Evolutionary conservation across 148 eudicot genomes (phyloP), one percentile per base, ranked within the genome.

Genomic region (Polygonum aviculare): DNA sequence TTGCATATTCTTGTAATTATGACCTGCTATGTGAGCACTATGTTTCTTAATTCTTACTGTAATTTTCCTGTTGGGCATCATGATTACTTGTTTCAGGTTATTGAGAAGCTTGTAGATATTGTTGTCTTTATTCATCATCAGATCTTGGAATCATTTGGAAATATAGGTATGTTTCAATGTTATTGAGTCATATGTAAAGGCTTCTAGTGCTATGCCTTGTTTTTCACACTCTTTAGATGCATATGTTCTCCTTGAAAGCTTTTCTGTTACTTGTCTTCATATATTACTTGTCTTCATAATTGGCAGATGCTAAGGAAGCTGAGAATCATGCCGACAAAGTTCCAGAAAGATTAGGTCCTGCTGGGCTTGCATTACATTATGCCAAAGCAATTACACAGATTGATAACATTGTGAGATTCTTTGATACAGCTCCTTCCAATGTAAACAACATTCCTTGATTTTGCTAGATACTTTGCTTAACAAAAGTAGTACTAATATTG

Each of bases 321-420:
- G 39, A 31, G 40, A 79, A 72, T 36, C 84, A 79, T 48, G 48
- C 80, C 62, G 16, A 67, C 16, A 65, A 36, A 38, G 79, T 78
- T 82, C 77, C 79, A 69, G 92, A 85, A 77, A 85, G 92, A 80
- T 87, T 94, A 65, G 96, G 98, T 40, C 77, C 76, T 79, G 92
- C 94, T 78, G 98, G 98, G 81, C 97, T 94, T 78, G 92, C 97
- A 75, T 84, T 92, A 79, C 98, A 94, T 80, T 94, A 94, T 77
- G 98, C 98, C 69, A 92, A 94, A 75, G 49, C 88, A 80, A 82
- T 94, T 74, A 90, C 86, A 79, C 98, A 94, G 81, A 92, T 94
- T 44, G 96, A 94, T 81, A 92, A 88, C 87, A 86, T 94, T 81
- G 98, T 94, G 76, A 90, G 98, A 86, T 72, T 26, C 65, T 69